Conservation (phyloP, 2,329 filamentous ascomycete species). For the Verticillium longisporum region DNA sequence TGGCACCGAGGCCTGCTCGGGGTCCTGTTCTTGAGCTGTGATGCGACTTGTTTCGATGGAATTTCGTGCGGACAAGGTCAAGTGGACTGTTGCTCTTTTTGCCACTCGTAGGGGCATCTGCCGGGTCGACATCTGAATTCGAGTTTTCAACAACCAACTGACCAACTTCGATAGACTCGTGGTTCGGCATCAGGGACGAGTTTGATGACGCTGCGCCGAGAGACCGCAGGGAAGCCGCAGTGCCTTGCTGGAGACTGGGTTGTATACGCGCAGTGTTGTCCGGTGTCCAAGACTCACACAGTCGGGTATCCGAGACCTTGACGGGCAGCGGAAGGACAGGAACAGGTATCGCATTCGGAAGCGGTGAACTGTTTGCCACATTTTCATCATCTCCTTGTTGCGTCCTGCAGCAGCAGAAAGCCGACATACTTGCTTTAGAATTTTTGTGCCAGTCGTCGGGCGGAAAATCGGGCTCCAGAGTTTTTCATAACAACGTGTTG, state of each 20-base stretch:
- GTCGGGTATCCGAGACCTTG: not conserved
- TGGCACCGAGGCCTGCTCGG: conserved; percentile 34
- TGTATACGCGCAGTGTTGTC: not conserved
- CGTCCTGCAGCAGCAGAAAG: not conserved
- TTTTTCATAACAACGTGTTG: not conserved
- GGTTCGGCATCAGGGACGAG: not conserved
- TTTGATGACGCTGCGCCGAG: not conserved
- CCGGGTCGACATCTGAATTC: not conserved
- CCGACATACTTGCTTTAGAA: not conserved
- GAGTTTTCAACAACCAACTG: not conserved
- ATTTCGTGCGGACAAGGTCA: conserved; percentile 34
- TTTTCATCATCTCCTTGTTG: not conserved
- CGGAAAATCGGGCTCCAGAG: not conserved
- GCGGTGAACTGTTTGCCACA: not conserved
- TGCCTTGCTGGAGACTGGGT: not conserved
- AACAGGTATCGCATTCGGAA: not conserved
- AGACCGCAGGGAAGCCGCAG: not conserved
- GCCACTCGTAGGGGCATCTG: not conserved
- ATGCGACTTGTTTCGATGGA: conserved; percentile 39
- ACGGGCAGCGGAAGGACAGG: not conserved
- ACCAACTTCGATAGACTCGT: not conserved
- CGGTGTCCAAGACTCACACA: not conserved
- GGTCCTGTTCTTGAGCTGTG: conserved; percentile 33
- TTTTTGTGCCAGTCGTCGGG: not conserved
- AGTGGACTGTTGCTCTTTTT: conserved; percentile 29